These are phyloP conservation scores for Diaporthe humulicola DNA, from an alignment of 2,329 filamentous ascomycete genomes.

Conservation along the genomic window DNA sequence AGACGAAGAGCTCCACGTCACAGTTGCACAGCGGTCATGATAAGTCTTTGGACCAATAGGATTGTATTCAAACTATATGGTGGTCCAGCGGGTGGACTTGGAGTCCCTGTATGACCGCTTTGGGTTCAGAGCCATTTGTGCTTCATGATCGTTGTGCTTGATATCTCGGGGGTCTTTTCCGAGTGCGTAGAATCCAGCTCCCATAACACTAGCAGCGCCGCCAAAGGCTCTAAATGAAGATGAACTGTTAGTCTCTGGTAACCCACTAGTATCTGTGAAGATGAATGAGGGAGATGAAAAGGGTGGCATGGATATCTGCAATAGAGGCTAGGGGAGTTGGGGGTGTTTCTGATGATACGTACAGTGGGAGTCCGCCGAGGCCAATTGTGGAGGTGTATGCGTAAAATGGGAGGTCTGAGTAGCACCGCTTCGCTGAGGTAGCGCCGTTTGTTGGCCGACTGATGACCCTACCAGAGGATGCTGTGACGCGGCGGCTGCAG, in stretches of 20 bases:
- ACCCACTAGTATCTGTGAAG: too few species aligned
- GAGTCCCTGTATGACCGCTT: conserved; percentile 32
- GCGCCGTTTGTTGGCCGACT: not conserved
- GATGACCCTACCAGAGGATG: conserved; percentile 3
- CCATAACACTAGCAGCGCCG: conserved; percentile 32
- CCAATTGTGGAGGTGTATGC: conserved; percentile 20
- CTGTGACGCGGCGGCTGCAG: conserved; percentile 13
- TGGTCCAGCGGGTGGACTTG: conserved; percentile 31
- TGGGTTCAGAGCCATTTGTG: conserved; percentile 28
- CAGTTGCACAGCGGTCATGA: not conserved
- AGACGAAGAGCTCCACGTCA: not conserved
- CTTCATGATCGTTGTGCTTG: conserved; percentile 30
- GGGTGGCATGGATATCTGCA: not conserved
- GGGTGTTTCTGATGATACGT: not conserved
- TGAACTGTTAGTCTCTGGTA: not conserved
- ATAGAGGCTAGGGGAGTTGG: not conserved
- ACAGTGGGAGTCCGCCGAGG: conserved; percentile 17
- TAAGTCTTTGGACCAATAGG: not conserved
- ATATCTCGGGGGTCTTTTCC: conserved; percentile 22
- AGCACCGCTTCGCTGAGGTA: conserved; percentile 16
- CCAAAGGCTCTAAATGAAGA: not conserved
- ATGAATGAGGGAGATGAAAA: not conserved
- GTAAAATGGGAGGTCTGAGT: conserved; percentile 28
- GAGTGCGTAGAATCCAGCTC: conserved; percentile 26
- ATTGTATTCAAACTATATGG: conserved; percentile 23